phyloP scores from a whole-genome alignment of 768 basidiomycete genomes.

The Brasilioporus rufonigricans region DNA sequence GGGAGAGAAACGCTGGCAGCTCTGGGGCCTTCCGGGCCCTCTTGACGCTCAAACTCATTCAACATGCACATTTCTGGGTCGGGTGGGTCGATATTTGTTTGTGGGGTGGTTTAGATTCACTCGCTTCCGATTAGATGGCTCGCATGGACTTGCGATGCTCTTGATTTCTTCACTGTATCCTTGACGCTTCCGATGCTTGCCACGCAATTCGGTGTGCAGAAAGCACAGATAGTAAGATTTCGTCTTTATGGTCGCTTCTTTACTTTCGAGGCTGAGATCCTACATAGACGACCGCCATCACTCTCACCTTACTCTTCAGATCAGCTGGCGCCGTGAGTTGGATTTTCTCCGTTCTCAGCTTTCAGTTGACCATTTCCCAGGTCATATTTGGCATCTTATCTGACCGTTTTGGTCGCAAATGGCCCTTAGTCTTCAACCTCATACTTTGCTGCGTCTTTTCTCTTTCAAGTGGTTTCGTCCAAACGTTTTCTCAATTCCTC shows the following conservation, averaged over 20 bases:
- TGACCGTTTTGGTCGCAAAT: slow-evolving; percentile 90
- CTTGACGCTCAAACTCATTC: slow-evolving; percentile 43
- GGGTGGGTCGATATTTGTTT: slow-evolving; percentile 37
- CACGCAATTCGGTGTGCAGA: slow-evolving; percentile 50
- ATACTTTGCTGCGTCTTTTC: slow-evolving; percentile 69
- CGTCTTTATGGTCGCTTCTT: too few species aligned
- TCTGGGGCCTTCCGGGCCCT: slow-evolving; percentile 44
- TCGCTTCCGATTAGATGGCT: slow-evolving; percentile 63
- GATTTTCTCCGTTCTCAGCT: neutral
- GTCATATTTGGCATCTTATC: slow-evolving; percentile 78
- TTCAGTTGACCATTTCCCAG: slow-evolving; percentile 16
- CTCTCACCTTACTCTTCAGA: slow-evolving; percentile 87
- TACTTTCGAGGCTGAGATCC: too few species aligned
- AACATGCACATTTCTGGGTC: slow-evolving; percentile 58
- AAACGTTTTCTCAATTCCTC: slow-evolving; percentile 76
- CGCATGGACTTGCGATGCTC: slow-evolving; percentile 84
- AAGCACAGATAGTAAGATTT: slow-evolving; percentile 42
- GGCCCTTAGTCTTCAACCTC: slow-evolving; percentile 82
- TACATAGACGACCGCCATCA: slow-evolving; percentile 73
- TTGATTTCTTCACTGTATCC: slow-evolving; percentile 83
- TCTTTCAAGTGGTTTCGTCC: slow-evolving; percentile 79
- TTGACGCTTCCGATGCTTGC: slow-evolving; percentile 50
- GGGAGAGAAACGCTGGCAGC: slow-evolving; percentile 36
- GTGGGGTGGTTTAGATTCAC: neutral
- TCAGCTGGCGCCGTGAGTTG: slow-evolving; percentile 69